phyloP scores from a whole-genome alignment of 371 early-diverging fungal genomes.

The Syncephalis fuscata region DNA sequence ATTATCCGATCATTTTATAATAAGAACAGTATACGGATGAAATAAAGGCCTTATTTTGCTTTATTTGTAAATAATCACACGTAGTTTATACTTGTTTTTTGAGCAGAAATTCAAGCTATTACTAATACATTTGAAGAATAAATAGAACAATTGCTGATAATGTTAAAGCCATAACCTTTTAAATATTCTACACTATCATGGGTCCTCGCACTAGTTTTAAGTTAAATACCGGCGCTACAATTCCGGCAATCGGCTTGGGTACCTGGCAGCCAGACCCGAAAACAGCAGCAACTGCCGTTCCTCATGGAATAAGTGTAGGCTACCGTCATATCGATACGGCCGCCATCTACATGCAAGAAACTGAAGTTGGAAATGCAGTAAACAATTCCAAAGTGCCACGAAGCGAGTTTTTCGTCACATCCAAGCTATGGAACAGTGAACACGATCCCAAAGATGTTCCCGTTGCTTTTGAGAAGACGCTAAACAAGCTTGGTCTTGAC shows the following conservation, averaged over 20 bases:
- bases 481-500: slow-evolving; percentile 52
- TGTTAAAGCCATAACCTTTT: too few relatives aligned
- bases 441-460: slow-evolving; percentile 52
- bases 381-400: slow-evolving; percentile 33
- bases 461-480: slow-evolving; percentile 37
- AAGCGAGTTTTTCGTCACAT: slow-evolving; percentile 66
- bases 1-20: too few relatives aligned
- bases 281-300: slow-evolving; percentile 36
- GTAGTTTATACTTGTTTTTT: too few relatives aligned
- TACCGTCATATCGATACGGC: slow-evolving; percentile 72
- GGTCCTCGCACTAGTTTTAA: neutral
- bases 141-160: too few relatives aligned
- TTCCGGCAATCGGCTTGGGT: slow-evolving; percentile 4
- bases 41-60: too few relatives aligned
- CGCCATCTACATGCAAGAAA: slow-evolving; percentile 56
- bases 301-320: slow-evolving; percentile 31
- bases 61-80: too few relatives aligned
- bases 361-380: slow-evolving; percentile 64
- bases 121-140: too few relatives aligned
- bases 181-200: too few relatives aligned
- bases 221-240: neutral
- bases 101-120: too few relatives aligned
- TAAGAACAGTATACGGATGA: too few relatives aligned
- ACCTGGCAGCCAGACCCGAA: slow-evolving; percentile 10
- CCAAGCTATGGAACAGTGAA: slow-evolving; percentile 82